Evolutionary conservation across 2,329 filamentous ascomycete genomes (phyloP).

Genomic region (Epichloe bromicola): DNA sequence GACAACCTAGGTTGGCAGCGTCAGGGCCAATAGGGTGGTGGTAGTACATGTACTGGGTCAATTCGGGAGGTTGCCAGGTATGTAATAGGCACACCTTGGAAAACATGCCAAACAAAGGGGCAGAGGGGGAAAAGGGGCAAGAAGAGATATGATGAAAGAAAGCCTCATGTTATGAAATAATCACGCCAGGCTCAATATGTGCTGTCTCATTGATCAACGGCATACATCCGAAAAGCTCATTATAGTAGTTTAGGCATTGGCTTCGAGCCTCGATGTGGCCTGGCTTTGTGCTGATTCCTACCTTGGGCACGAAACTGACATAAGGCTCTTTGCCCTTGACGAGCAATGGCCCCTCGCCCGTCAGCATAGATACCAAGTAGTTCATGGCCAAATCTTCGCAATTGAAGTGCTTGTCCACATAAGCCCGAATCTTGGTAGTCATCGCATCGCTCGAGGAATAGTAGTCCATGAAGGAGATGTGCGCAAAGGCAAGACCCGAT

Average conservation of each 20-base stretch:
- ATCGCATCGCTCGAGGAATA: constrained; percentile 23
- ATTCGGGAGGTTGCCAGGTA: too few species aligned
- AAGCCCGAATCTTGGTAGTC: constrained; percentile 19
- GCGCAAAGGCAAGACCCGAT: constrained; percentile 24
- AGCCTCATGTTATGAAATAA: constrained; percentile 11
- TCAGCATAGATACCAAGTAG: constrained; percentile 21
- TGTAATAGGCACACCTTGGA: too few species aligned
- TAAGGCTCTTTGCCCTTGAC: constrained; percentile 21
- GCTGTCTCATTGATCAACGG: constrained; percentile 20
- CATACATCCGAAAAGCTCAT: constrained; percentile 21
- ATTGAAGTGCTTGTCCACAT: constrained; percentile 26
- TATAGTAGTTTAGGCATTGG: constrained; percentile 23
- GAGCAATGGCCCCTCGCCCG: constrained; percentile 19
- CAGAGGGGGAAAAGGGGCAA: neutral
- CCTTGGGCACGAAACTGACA: constrained; percentile 18
- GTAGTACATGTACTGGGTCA: too few species aligned
- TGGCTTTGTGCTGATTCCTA: constrained; percentile 21
- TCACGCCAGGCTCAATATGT: constrained; percentile 21
- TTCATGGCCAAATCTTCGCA: constrained; percentile 29
- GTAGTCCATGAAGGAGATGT: constrained; percentile 25
- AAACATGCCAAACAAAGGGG: neutral
- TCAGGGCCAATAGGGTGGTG: too few species aligned
- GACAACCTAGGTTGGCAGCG: too few species aligned
- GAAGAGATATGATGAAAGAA: neutral
- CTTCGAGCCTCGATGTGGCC: constrained; percentile 22